These are phyloP conservation scores for Erysimum cheiri DNA, from an alignment of 441 rosid genomes.

Conservation along the genomic window DNA sequence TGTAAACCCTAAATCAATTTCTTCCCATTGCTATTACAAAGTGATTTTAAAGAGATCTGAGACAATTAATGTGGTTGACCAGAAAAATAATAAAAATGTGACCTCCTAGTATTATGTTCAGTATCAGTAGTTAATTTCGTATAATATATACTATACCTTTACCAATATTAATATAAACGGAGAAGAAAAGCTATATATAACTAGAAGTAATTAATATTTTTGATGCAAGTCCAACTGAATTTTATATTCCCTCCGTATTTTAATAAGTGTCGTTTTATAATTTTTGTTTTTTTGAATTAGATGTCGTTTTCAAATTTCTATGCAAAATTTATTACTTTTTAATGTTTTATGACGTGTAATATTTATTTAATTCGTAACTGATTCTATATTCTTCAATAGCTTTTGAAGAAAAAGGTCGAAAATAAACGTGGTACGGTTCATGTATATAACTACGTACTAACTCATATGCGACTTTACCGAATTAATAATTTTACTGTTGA, in stretches of 20 bases:
- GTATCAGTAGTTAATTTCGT: too few species aligned
- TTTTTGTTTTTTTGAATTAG: too few species aligned
- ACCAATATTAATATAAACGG: neutral
- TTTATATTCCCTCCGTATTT: too few species aligned
- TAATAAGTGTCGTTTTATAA: too few species aligned
- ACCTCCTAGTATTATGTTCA: neutral
- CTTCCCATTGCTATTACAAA: neutral
- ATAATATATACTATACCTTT: neutral
- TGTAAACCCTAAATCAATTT: too few species aligned
- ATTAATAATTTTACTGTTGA: neutral
- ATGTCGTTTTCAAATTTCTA: too few species aligned
- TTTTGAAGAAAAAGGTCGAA: neutral
- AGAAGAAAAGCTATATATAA: neutral
- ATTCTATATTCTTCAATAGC: neutral
- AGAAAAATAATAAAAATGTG: neutral
- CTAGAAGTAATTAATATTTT: neutral
- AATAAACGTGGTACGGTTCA: neutral
- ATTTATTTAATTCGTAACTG: neutral
- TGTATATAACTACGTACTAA: neutral
- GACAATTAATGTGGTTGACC: conserved; percentile 3
- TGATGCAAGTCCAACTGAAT: neutral
- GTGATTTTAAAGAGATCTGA: neutral
- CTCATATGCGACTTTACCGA: neutral
- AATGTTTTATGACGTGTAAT: too few species aligned
- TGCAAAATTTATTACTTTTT: too few species aligned